A percentile compares a stretch with the other conserved stretches of the same genome.
phyloP scores from a whole-genome alignment of 2,329 filamentous ascomycete species.

The Colletotrichum shisoi region DNA sequence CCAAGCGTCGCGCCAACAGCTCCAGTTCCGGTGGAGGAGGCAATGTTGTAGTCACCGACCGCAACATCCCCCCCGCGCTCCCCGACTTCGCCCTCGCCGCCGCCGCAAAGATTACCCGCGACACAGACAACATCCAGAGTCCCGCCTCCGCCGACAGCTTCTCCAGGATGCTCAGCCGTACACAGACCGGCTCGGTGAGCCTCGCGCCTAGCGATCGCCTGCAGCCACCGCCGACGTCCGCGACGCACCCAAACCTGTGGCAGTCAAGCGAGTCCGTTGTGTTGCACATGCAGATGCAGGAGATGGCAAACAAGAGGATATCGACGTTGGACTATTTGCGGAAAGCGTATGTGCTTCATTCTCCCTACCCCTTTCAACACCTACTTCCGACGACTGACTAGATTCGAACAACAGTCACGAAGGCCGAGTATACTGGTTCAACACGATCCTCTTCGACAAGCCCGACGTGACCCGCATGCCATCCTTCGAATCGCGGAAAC shows the following conservation, averaged over 20 bases:
- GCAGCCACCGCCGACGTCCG: conserved; percentile 44
- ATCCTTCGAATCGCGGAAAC: conserved; percentile 83
- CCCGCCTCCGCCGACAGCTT: conserved; percentile 49
- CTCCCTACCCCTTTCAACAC: neutral
- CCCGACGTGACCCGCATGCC: conserved; percentile 81
- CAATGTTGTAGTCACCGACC: conserved; percentile 55
- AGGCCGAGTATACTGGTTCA: conserved; percentile 97
- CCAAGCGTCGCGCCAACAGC: conserved; percentile 53
- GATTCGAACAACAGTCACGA: conserved; percentile 71
- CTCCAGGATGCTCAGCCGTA: conserved; percentile 56
- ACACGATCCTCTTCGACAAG: conserved; percentile 90
- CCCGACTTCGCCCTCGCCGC: conserved; percentile 63
- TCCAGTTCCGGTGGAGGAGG: conserved; percentile 54
- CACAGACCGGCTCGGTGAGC: conserved; percentile 49
- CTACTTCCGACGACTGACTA: conserved; percentile 23
- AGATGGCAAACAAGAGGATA: conserved; percentile 89
- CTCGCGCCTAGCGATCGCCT: conserved; percentile 41
- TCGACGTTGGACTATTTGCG: conserved; percentile 91
- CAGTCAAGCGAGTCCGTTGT: conserved; percentile 58
- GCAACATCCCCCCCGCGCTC: conserved; percentile 60
- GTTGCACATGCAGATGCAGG: conserved; percentile 75
- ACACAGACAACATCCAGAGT: conserved; percentile 45
- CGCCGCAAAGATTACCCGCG: conserved; percentile 54
- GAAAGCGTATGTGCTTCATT: conserved; percentile 72
- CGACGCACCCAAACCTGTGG: conserved; percentile 40